Percentiles rank a stretch among this genome's conserved stretches.
phyloP scores from a whole-genome alignment of 495 filamentous ascomycete genomes.

The Cryomyces minteri region DNA sequence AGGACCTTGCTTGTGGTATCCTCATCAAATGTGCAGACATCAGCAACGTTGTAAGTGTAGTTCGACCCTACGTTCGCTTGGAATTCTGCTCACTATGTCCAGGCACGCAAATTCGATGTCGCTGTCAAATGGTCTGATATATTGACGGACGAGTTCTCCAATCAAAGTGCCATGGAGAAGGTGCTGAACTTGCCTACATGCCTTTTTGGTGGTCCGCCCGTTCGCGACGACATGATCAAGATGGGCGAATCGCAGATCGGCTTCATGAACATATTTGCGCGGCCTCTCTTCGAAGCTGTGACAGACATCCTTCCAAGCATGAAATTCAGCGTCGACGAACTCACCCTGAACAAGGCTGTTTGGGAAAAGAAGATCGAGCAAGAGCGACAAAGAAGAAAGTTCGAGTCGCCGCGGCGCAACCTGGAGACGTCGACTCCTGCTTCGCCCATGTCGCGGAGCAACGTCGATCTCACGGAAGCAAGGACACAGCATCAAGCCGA shows the following conservation, averaged over 20 bases:
- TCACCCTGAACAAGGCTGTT: constrained; percentile 48
- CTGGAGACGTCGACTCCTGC: neutral
- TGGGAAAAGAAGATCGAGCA: constrained; percentile 54
- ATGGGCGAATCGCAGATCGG: constrained; percentile 76
- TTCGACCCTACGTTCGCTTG: constrained; percentile 10
- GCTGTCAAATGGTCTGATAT: constrained; percentile 79
- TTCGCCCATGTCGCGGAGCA: neutral
- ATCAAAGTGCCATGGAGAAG: constrained; percentile 80
- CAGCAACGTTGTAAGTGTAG: constrained; percentile 66
- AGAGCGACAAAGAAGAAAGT: constrained; percentile 17
- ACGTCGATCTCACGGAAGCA: neutral
- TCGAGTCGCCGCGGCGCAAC: neutral
- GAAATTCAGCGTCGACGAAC: constrained; percentile 63
- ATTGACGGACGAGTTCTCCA: constrained; percentile 81
- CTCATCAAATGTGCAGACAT: constrained; percentile 98
- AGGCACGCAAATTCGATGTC: constrained; percentile 68
- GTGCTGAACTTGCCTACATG: constrained; percentile 75
- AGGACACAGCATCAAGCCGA: neutral
- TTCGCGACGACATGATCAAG: constrained; percentile 61
- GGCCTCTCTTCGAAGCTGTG: constrained; percentile 74
- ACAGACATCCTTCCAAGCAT: constrained; percentile 69
- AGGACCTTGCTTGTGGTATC: constrained; percentile 63
- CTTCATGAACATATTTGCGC: constrained; percentile 92
- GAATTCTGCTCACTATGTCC: constrained; percentile 10
- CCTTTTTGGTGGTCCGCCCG: constrained; percentile 64